A percentile compares a stretch with the other conserved stretches of the same genome.
These are phyloP conservation scores for Xylariaceae sp. DNA, from an alignment of 2,329 filamentous ascomycete species.

Conservation along the genomic window DNA sequence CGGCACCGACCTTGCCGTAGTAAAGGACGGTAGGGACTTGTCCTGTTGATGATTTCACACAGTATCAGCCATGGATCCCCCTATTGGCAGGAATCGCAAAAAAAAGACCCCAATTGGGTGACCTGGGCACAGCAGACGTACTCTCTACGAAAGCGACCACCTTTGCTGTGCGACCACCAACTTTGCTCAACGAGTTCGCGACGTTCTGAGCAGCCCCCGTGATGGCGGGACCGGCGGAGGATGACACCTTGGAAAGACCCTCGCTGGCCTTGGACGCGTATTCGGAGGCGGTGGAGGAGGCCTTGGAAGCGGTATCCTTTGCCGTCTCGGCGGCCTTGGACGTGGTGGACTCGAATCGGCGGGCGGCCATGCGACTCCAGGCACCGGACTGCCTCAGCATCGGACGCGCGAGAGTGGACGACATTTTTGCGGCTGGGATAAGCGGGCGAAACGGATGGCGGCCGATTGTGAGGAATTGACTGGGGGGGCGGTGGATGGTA, in stretches of 20 bases:
- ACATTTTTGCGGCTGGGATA: conserved; percentile 21
- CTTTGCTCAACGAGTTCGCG: conserved; percentile 61
- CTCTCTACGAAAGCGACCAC: conserved; percentile 78
- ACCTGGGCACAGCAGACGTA: conserved; percentile 44
- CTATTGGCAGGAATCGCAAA: no score
- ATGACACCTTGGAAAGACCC: conserved; percentile 75
- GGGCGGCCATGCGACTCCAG: conserved; percentile 41
- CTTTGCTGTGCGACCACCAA: conserved; percentile 78
- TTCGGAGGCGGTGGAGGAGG: conserved; percentile 39
- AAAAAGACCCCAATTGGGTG: neutral
- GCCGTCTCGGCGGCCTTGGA: conserved; percentile 28
- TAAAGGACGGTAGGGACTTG: conserved; percentile 82
- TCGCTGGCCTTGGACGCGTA: conserved; percentile 64
- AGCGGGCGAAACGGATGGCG: conserved; percentile 1
- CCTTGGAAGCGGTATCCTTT: conserved; percentile 36
- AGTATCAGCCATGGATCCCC: conserved; percentile 14
- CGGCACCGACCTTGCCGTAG: conserved; percentile 84
- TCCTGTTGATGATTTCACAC: conserved; percentile 45
- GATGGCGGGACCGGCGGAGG: conserved; percentile 73
- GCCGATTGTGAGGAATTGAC: conserved; percentile 8
- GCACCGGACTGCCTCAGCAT: conserved; percentile 31
- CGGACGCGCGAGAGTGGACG: conserved; percentile 28
- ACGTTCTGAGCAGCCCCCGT: conserved; percentile 65
- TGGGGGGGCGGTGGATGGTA: conserved; percentile 19
- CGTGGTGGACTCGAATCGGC: conserved; percentile 57